phyloP scores from a whole-genome alignment of 768 basidiomycete genomes.

The Suillus lakei region DNA sequence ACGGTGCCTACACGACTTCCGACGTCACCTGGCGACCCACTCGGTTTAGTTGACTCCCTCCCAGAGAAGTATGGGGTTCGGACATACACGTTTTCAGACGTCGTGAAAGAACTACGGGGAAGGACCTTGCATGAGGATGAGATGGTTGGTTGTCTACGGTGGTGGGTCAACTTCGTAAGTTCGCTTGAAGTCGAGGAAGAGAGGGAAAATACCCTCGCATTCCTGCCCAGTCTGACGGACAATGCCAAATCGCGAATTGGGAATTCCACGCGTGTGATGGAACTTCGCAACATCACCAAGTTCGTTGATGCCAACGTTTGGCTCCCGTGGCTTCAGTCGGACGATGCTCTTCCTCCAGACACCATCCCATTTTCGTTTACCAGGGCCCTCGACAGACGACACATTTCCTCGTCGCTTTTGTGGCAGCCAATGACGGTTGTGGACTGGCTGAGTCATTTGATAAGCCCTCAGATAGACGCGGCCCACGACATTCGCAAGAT shows the following conservation, averaged over 20 bases:
- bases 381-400: conserved; percentile 53
- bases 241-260: background rate
- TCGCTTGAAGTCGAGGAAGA: conserved; percentile 28
- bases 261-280: conserved; percentile 44
- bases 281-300: conserved; percentile 63
- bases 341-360: conserved; percentile 76
- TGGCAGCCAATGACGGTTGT: conserved; percentile 76
- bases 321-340: conserved; percentile 59
- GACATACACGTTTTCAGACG: conserved; percentile 75
- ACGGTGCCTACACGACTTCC: conserved; percentile 65
- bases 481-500: conserved; percentile 66
- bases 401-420: conserved; percentile 62
- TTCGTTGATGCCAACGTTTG: conserved; percentile 67
- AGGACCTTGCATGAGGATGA: conserved; percentile 71
- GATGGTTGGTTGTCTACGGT: conserved; percentile 78
- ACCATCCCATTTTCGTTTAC: conserved; percentile 73
- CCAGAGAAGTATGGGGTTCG: conserved; percentile 66
- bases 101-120: conserved; percentile 69
- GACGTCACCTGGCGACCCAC: conserved; percentile 50
- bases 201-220: conserved; percentile 16
- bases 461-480: conserved; percentile 45
- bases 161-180: conserved; percentile 63
- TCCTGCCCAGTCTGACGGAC: conserved; percentile 1
- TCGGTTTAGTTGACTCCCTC: conserved; percentile 64
- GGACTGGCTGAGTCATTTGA: conserved; percentile 74